Evolutionary conservation across 2,329 filamentous ascomycete species (phyloP), one percentile per base, ranked within the genome.

Genomic region (Dactylellina drechsleri): DNA sequence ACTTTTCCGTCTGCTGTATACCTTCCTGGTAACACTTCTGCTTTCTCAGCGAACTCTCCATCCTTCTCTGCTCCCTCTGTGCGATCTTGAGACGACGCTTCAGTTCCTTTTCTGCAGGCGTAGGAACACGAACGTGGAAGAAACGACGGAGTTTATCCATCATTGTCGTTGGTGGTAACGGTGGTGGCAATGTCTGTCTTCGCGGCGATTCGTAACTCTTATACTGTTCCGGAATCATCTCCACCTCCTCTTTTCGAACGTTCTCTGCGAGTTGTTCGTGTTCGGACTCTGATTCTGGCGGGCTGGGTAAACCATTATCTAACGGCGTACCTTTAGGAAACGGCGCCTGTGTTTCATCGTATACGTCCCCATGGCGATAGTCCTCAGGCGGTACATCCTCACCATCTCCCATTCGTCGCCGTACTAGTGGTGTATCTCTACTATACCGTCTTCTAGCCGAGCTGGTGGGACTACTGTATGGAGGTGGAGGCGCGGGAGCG

Each of bases 401-500:
- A 36, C 16, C 16, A 18, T 15, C 16, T 18, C 43, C 16, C 43
- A 13, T 13, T 47, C 43, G 43, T 1, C 43, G 13, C 13, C 16
- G 3, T 1, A n/a, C 13, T 18, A 7, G 43, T 18, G 43, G 43
- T 10, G 5, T 5, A 47, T 15, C 13, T 6, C 16, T 15, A 4
- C 53, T 16, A 16, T 18, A 12, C 40, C 28, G 18, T 41, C 53
- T 18, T 16, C 28, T 16, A 53, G 49, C 13, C 8, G 36, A n/a
- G 40, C 36, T 12, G 8, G 10, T 8, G 15, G 66, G 57, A n/a
- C 49, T 62, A 16, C 16, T 62, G n/a, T 56, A 62, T 13, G 64
- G 59, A 12, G 59, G 59, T 26, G 59, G 59, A 13, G 59, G 54
- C 15, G 66, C 54, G 15, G 66, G 57, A 23, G 66, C 49, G 13